Base-by-base conservation (phyloP, 1,139 yeast species). In the Saccharomyces hybrid region DNA sequence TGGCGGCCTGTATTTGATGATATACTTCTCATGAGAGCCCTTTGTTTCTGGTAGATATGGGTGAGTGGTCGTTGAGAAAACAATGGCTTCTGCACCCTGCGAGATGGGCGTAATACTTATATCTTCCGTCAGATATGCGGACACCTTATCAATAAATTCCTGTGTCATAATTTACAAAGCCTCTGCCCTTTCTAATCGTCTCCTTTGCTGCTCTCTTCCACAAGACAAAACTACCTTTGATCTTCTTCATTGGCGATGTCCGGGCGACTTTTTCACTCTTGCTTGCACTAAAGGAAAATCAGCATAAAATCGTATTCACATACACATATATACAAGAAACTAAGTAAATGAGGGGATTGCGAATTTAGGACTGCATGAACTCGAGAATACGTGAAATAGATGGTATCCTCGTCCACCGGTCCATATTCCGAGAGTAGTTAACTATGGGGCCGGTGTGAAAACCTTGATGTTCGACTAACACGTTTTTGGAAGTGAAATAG, bases 81-180 rank as follows among this genome's bases (percentile, higher is more conserved):
- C 93, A 24, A 88, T 76, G 0, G 97, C 96, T 67, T 91, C 98
- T 0, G 98, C 97, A n/a, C 98, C 98, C 67, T 91, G 98, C 0
- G 96, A 87, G 2, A 88, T 74, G 47, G 83, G 75, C 2, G 70
- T 65, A 11, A 84, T 63, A 2, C 82, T 80, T 34, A 83, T 72
- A 52, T 78, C 73, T 1, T 79, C 75, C 1, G 67, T 62, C 52
- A 84, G 63, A 54, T 76, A 71, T 5, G 62, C 54, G 57, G 76
- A 70, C 2, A 83, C 83, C 52, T 71, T 68, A 8, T 67, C 69
- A 27, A 73, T 38, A 2, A 73, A 62, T 21, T 65, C 66, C 8
- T 66, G 67, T 5, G 76, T 72, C 76, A 73, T 73, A 4, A 19
- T 11, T n/a, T 12, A 24, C 24, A 12, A 38, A 11, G 24, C 26